Percentiles rank a stretch among this genome's conserved stretches.
phyloP scores from a whole-genome alignment of 2,329 filamentous ascomycete genomes.

The Fusarium goolgardi region DNA sequence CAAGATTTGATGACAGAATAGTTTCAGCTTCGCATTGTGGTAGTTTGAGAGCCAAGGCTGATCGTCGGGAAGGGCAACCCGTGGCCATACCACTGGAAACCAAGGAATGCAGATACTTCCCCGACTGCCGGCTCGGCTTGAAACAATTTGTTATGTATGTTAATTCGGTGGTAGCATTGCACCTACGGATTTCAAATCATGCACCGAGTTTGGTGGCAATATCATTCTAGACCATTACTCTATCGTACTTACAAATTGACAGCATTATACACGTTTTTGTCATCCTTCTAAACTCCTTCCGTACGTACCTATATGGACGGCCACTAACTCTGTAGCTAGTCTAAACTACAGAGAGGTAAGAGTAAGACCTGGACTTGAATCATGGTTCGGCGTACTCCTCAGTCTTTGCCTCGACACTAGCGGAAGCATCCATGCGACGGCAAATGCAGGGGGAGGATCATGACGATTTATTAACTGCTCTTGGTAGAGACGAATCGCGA shows the following conservation, averaged over 20 bases:
- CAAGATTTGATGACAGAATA: not conserved
- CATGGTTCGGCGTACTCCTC: not conserved
- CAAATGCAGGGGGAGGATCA: conserved; percentile 4
- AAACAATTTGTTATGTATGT: not conserved
- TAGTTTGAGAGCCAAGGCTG: not conserved
- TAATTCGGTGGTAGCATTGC: not conserved
- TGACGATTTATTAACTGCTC: conserved; percentile 9
- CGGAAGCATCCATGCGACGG: conserved; percentile 9
- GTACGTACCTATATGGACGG: not conserved
- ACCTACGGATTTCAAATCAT: not conserved
- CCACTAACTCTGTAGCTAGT: too few species aligned
- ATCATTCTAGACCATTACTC: not conserved
- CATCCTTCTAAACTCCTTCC: not conserved
- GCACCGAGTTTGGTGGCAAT: not conserved
- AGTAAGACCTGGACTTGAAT: not conserved
- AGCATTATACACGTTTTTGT: not conserved
- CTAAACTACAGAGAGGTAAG: too few species aligned
- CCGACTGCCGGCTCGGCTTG: not conserved
- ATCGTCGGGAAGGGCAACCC: not conserved
- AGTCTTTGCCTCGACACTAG: conserved; percentile 1
- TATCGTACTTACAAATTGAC: not conserved
- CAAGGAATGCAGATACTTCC: not conserved
- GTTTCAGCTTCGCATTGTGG: not conserved
- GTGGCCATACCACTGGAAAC: not conserved
- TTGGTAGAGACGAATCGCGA: not conserved